These are phyloP conservation scores for Psidium guajava DNA, from an alignment of 345 rosid species.

Conservation along the genomic window DNA sequence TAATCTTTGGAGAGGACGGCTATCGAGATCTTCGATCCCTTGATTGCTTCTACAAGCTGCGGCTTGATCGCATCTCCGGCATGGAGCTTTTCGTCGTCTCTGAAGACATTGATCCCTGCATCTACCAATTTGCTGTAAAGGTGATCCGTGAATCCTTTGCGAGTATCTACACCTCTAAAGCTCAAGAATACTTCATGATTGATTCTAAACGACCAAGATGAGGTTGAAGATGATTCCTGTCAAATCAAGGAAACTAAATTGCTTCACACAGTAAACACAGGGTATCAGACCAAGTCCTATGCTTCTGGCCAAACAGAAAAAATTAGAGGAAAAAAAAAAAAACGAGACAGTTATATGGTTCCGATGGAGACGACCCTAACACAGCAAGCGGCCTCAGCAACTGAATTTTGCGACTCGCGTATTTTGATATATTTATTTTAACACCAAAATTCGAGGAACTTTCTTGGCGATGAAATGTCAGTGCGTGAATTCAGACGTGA, in stretches of 20 bases:
- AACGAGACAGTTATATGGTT: background rate
- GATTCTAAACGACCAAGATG: too few species aligned
- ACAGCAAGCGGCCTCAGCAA: background rate
- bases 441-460: background rate
- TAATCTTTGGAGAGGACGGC: background rate
- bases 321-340: background rate
- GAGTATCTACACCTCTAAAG: background rate
- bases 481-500: too few species aligned
- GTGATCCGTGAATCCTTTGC: background rate
- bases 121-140: background rate
- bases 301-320: background rate
- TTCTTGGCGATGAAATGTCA: too few species aligned
- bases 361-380: background rate
- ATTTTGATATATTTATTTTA: background rate
- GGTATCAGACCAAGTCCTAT: background rate
- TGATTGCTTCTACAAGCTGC: background rate
- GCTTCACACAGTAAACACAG: too few species aligned
- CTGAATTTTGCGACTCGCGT: background rate
- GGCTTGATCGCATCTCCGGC: background rate
- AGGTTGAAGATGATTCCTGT: too few species aligned
- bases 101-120: background rate
- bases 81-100: background rate
- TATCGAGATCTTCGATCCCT: background rate
- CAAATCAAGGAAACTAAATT: too few species aligned
- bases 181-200: background rate